These are phyloP conservation scores for Thielaviopsis punctulata DNA, from an alignment of 2,329 filamentous ascomycete species.

Conservation along the genomic window DNA sequence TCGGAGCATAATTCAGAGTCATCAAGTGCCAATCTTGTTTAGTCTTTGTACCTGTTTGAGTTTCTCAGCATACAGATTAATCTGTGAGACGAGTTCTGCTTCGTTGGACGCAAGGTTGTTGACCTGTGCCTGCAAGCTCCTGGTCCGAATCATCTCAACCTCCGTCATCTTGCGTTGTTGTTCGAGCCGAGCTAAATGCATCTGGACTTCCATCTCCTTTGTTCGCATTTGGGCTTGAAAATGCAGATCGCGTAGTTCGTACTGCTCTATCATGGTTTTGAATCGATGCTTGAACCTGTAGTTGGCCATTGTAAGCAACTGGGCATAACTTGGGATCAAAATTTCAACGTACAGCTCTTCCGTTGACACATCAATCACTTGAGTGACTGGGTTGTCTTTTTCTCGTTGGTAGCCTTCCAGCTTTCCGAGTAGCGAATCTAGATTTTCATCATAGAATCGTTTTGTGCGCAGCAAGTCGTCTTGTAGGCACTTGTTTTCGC, in stretches of 20 bases:
- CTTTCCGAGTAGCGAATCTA: conserved; percentile 63
- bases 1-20: background rate
- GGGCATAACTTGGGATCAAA: background rate
- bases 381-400: conserved; percentile 66
- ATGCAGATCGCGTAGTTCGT: conserved; percentile 85
- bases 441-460: conserved; percentile 67
- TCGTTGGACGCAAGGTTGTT: conserved; percentile 94
- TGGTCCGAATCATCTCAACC: conserved; percentile 58
- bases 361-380: conserved; percentile 67
- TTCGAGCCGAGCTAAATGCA: conserved; percentile 74
- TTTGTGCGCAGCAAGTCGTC: conserved; percentile 73
- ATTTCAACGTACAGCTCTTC: conserved; percentile 64
- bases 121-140: conserved; percentile 78
- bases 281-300: conserved; percentile 65
- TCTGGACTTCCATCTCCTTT: conserved; percentile 91
- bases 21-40: conserved; percentile 11
- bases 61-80: conserved; percentile 98
- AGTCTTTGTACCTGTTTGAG: conserved; percentile 77
- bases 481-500: conserved; percentile 83
- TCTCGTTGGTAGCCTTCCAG: conserved; percentile 79
- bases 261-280: conserved; percentile 92
- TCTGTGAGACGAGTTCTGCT: conserved; percentile 77
- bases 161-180: conserved; percentile 81
- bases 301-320: background rate
- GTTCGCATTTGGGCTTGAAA: conserved; percentile 83